A percentile compares a stretch with the other conserved stretches of the same genome.
phyloP scores from a whole-genome alignment of 2,329 filamentous ascomycete genomes.

The Sclerotiophoma versabilis region DNA sequence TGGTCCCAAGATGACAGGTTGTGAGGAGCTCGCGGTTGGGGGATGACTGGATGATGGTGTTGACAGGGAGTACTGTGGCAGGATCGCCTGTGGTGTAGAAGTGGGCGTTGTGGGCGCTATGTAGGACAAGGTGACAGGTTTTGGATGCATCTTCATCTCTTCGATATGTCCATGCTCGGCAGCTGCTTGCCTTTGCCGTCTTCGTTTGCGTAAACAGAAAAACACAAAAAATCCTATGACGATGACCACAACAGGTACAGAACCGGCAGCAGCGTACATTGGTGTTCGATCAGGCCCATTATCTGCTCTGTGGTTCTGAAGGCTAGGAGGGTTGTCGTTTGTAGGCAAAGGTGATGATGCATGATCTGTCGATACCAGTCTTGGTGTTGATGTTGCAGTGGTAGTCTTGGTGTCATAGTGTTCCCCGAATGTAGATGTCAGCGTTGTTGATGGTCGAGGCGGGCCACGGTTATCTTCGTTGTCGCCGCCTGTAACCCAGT shows the following conservation, averaged over 20 bases:
- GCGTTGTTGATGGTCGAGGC: neutral
- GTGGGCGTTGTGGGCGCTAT: constrained; percentile 31
- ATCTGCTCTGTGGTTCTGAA: constrained; percentile 5
- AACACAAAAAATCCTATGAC: constrained; percentile 33
- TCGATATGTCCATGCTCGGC: constrained; percentile 15
- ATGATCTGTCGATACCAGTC: neutral
- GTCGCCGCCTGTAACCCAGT: neutral
- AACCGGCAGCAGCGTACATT: constrained; percentile 34
- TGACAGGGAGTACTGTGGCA: constrained; percentile 25
- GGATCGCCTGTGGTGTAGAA: constrained; percentile 17
- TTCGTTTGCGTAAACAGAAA: constrained; percentile 43
- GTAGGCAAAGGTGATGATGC: constrained; percentile 2
- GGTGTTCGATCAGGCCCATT: constrained; percentile 19
- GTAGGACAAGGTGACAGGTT: constrained; percentile 21
- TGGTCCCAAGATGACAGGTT: constrained; percentile 46
- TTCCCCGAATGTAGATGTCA: neutral
- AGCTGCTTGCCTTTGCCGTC: constrained; percentile 26
- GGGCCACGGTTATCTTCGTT: neutral
- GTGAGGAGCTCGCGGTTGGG: constrained; percentile 26
- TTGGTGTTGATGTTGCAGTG: constrained; percentile 1
- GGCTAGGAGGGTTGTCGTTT: neutral
- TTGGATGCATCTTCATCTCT: constrained; percentile 39
- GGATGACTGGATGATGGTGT: constrained; percentile 23
- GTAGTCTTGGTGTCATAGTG: neutral
- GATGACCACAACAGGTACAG: constrained; percentile 35